Evolutionary conservation across 768 basidiomycete species (phyloP).

Genomic region (Sarcodon sp.): DNA sequence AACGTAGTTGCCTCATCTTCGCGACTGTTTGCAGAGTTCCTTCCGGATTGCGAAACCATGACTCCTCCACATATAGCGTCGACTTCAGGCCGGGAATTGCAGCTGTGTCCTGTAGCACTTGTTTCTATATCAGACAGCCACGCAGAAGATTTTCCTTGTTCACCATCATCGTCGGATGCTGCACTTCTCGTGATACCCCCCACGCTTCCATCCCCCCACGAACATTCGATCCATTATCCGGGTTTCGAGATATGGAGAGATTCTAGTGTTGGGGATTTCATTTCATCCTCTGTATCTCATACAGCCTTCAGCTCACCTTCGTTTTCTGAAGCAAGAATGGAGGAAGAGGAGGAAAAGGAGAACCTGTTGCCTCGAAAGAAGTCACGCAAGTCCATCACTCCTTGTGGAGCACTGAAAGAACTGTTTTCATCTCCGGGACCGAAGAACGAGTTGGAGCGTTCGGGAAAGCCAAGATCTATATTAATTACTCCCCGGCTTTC

Average conservation of each 20-base stretch:
- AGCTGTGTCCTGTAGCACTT: too few species aligned
- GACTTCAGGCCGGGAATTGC: background rate
- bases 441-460: too few species aligned
- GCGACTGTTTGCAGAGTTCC: background rate
- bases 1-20: background rate
- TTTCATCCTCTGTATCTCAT: background rate
- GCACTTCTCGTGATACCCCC: constrained; percentile 9
- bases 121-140: too few species aligned
- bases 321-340: background rate
- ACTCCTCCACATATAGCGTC: background rate
- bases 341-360: constrained; percentile 39
- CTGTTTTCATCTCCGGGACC: too few species aligned
- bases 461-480: too few species aligned
- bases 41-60: background rate
- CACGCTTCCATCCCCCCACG: constrained; percentile 31
- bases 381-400: constrained; percentile 23
- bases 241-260: constrained; percentile 43
- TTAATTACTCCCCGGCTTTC: too few species aligned
- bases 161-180: background rate
- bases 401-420: too few species aligned
- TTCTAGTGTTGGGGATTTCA: constrained; percentile 4
- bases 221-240: constrained; percentile 52
- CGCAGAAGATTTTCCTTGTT: too few species aligned
- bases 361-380: constrained; percentile 38
- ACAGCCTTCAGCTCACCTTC: too few species aligned